Evolutionary conservation across 306 rosid species (phyloP).

Genomic region (Lathyrus oleraceus): DNA sequence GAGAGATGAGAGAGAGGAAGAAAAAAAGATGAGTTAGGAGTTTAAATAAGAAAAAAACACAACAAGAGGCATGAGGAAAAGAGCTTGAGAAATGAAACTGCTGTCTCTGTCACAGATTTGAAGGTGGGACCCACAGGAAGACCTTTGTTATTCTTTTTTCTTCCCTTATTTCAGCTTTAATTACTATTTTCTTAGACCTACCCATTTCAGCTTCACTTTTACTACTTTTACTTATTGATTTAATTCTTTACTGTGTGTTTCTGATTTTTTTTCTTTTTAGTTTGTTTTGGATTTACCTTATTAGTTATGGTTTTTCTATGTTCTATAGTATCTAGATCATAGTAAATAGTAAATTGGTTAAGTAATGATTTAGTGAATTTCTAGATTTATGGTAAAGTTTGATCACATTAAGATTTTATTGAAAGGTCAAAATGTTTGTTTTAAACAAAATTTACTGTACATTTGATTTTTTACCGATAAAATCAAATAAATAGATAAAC

Average conservation of each 20-base stretch:
- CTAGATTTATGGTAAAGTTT: too few species aligned
- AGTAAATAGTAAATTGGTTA: not conserved
- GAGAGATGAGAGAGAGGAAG: not conserved
- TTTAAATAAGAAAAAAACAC: conserved; percentile 51
- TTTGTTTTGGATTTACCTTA: conserved; percentile 35
- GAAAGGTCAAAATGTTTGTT: too few species aligned
- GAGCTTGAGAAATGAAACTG: conserved; percentile 63
- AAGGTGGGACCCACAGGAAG: conserved; percentile 66
- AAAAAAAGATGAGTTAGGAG: conserved; percentile 36
- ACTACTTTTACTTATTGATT: conserved; percentile 28
- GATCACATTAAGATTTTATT: too few species aligned
- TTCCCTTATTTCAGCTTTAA: conserved; percentile 46
- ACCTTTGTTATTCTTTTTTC: conserved; percentile 71
- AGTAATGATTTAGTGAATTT: too few species aligned
- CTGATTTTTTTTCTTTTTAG: not conserved
- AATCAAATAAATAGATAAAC: too few species aligned
- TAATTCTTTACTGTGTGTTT: conserved; percentile 8
- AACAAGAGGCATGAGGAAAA: conserved; percentile 23
- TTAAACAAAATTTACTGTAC: too few species aligned
- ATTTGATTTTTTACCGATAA: too few species aligned
- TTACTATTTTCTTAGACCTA: conserved; percentile 46
- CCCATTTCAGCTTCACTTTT: conserved; percentile 44
- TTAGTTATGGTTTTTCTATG: not conserved
- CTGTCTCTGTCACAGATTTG: conserved; percentile 83
- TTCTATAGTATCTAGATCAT: not conserved